These are phyloP conservation scores for Zymoseptoria tritici DNA, from an alignment of 2,329 filamentous ascomycete genomes.

Conservation along the genomic window DNA sequence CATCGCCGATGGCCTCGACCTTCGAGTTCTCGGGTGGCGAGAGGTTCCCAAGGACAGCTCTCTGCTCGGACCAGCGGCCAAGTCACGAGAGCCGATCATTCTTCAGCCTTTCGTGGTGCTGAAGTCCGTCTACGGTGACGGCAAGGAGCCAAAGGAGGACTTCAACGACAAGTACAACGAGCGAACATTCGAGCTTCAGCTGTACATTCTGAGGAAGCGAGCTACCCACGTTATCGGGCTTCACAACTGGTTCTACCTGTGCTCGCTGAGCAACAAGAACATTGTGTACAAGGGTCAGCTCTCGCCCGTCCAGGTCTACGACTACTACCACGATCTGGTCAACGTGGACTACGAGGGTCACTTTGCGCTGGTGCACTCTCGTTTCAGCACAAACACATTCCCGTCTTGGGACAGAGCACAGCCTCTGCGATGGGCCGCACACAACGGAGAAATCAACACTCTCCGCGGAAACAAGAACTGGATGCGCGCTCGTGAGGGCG, in stretches of 20 bases:
- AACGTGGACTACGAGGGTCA: conserved; percentile 96
- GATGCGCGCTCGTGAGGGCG: conserved; percentile 95
- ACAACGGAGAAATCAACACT: conserved; percentile 98
- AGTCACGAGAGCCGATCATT: conserved; percentile 90
- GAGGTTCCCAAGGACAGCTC: conserved; percentile 89
- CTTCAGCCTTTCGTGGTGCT: conserved; percentile 93
- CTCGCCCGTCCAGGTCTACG: conserved; percentile 89
- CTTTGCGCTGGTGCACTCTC: conserved; percentile 92
- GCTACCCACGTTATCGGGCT: conserved; percentile 90
- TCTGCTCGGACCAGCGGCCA: conserved; percentile 83
- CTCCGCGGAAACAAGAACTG: conserved; percentile 98
- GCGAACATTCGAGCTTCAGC: conserved; percentile 79
- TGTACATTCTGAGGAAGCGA: conserved; percentile 91
- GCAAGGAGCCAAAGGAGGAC: conserved; percentile 67
- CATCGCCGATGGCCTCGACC: conserved; percentile 75
- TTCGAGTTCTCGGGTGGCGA: conserved; percentile 93
- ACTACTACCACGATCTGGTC: conserved; percentile 95
- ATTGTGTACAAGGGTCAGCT: conserved; percentile 99
- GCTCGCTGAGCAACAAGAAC: conserved; percentile 94
- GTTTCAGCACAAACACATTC: conserved; percentile 97
- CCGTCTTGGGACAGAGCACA: conserved; percentile 97
- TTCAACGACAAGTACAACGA: conserved; percentile 78
- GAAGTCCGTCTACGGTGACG: conserved; percentile 73
- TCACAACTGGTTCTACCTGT: conserved; percentile 98
- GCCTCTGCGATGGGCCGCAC: conserved; percentile 90